These are phyloP conservation scores for Trametes gibbosa DNA, from an alignment of 768 basidiomycete species.

Conservation along the genomic window DNA sequence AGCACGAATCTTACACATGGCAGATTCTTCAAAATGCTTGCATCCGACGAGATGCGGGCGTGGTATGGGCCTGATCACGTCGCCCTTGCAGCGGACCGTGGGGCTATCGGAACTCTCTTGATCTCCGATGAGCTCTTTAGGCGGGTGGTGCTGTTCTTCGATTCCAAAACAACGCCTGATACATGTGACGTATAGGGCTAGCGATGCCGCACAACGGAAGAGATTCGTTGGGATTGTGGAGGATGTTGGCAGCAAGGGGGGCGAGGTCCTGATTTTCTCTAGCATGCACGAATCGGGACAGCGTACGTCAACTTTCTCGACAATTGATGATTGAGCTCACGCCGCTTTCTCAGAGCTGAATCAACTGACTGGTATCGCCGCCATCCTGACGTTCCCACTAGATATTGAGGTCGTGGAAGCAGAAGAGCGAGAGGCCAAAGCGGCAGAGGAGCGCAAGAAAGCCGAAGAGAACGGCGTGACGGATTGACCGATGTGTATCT, in stretches of 20 bases:
- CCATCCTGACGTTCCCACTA: conserved; percentile 92
- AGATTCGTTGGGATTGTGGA: conserved; percentile 88
- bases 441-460: conserved; percentile 34
- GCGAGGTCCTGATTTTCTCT: conserved; percentile 94
- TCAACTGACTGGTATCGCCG: conserved; percentile 91
- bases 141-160: conserved; percentile 37
- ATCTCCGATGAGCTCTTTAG: conserved; percentile 96
- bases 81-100: conserved; percentile 83
- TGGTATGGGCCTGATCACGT: conserved; percentile 99
- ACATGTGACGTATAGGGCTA: conserved; percentile 51
- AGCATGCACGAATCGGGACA: conserved; percentile 99
- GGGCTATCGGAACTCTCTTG: conserved; percentile 89
- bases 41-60: conserved; percentile 89
- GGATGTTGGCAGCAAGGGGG: conserved; percentile 82
- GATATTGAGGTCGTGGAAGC: conserved; percentile 94
- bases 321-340: neutral
- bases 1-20: neutral
- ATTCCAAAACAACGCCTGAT: too few relatives aligned
- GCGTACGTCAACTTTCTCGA: conserved; percentile 47
- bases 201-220: conserved; percentile 73
- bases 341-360: conserved; percentile 70
- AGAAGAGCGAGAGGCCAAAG: conserved; percentile 78
- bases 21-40: conserved; percentile 98
- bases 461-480: conserved; percentile 18
- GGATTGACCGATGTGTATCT: neutral